phyloP scores from a whole-genome alignment of 192 early-diverging fungal species.

The Coemansia sp. region DNA sequence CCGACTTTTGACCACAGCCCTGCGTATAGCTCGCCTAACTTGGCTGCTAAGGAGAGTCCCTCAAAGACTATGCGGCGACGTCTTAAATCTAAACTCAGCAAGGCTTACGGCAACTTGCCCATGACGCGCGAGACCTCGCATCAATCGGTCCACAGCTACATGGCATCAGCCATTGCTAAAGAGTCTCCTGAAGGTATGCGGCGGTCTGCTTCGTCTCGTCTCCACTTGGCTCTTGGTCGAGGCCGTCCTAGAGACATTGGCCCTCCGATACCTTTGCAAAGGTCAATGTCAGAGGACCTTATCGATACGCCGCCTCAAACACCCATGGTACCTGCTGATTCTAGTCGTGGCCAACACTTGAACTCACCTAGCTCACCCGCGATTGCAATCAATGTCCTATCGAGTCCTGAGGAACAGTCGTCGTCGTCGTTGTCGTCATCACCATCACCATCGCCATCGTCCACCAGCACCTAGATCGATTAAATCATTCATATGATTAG shows the following conservation, averaged over 20 bases:
- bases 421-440: too few species aligned
- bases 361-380: conserved; percentile 12
- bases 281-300: neutral
- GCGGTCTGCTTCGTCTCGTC: conserved; percentile 2
- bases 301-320: neutral
- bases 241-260: neutral
- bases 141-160: conserved; percentile 31
- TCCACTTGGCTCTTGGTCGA: neutral
- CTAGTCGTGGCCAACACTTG: neutral
- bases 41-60: neutral
- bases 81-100: conserved; percentile 16
- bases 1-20: conserved; percentile 2
- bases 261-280: neutral
- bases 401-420: neutral
- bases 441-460: neutral
- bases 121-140: conserved; percentile 10
- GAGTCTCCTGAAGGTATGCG: conserved; percentile 1
- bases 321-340: neutral
- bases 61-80: conserved; percentile 9
- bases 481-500: neutral
- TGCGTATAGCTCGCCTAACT: conserved; percentile 14
- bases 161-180: conserved; percentile 24
- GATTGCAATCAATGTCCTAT: conserved; percentile 4
- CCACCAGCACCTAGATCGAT: neutral
- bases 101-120: conserved; percentile 17